Base-by-base conservation (phyloP, 2,329 filamentous ascomycete species). In the Xylariaceae sp. region DNA sequence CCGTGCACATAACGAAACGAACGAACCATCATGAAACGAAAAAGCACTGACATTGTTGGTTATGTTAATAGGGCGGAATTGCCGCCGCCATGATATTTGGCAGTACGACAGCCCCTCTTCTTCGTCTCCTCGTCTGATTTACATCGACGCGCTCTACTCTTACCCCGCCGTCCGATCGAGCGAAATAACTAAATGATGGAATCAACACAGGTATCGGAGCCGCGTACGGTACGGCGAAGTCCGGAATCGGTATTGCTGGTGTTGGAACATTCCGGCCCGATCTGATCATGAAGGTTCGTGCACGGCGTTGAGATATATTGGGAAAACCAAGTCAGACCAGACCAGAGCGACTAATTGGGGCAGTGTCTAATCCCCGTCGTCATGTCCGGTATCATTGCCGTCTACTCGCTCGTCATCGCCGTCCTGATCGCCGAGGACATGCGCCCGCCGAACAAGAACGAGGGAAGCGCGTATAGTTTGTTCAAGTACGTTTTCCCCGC, bases 341-440 rank as follows among this genome's bases (percentile, higher is more conserved):
- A 30, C 23, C 23, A 30, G 23, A 30, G 23, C 23, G 23, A 30
- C 23, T 30, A 30, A 30, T 30, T 30, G 48, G 51, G 55, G 39
- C 68, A 92, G 89, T 92, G 88, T 59, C 79, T 93, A 56, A 92
- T 93, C 68, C 89, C 90, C 64, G 89, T 94, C 66, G 88, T 99
- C 80, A 99, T 99, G 94, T 96, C 94, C 69, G 94, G 94, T 85
- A 99, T 99, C 74, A 91, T 99, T 71, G 94, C 94, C 60, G 94
- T 99, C 67, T 99, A 99, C 78, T 90, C 92, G 55, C 89, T 99
- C 68, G 94, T 99, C 71, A 92, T 99, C 68, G 89, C 93, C 15
- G 94, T 99, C 71, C 85, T 99, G 68, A 99, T 99, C 74, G 90
- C 92, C 58, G 88, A 91, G 75, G 91, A 96, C 74, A 86, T 97